Evolutionary conservation across 2,329 filamentous ascomycete species (phyloP).

Genomic region (Colletotrichum echinochloae): DNA sequence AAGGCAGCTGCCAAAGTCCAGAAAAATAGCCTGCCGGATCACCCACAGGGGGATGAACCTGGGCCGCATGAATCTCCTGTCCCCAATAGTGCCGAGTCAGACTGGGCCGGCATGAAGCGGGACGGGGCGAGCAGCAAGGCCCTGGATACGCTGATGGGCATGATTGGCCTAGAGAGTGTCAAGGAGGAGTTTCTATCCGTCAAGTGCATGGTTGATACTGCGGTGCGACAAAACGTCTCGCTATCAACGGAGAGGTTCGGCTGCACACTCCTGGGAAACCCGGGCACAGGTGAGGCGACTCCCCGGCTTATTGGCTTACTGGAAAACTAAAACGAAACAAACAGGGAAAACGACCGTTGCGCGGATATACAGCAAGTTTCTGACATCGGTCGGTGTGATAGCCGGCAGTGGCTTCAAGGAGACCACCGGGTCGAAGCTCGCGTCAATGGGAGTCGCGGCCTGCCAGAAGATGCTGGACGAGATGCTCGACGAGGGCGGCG

Average conservation of each 20-base stretch:
- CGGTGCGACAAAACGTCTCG: conserved; percentile 67
- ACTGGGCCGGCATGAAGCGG: conserved; percentile 73
- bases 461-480: conserved; percentile 62
- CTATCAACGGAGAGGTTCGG: conserved; percentile 71
- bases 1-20: conserved; percentile 28
- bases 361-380: conserved; percentile 74
- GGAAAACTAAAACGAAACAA: not conserved
- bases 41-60: too few relatives aligned
- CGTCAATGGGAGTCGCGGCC: conserved; percentile 69
- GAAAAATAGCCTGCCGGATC: not conserved
- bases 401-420: conserved; percentile 72
- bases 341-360: conserved; percentile 80
- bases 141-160: conserved; percentile 74
- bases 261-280: conserved; percentile 75
- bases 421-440: conserved; percentile 75
- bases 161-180: conserved; percentile 78
- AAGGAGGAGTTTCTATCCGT: conserved; percentile 73
- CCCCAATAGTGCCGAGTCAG: conserved; percentile 53
- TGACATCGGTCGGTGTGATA: conserved; percentile 71
- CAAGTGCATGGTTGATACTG: conserved; percentile 72
- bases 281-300: conserved; percentile 71
- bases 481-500: conserved; percentile 70
- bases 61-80: not conserved
- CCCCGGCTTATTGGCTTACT: too few relatives aligned
- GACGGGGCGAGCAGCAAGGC: conserved; percentile 60